These are phyloP conservation scores for Euphorbia schlechtendalii DNA, from an alignment of 441 rosid species.

Conservation along the genomic window DNA sequence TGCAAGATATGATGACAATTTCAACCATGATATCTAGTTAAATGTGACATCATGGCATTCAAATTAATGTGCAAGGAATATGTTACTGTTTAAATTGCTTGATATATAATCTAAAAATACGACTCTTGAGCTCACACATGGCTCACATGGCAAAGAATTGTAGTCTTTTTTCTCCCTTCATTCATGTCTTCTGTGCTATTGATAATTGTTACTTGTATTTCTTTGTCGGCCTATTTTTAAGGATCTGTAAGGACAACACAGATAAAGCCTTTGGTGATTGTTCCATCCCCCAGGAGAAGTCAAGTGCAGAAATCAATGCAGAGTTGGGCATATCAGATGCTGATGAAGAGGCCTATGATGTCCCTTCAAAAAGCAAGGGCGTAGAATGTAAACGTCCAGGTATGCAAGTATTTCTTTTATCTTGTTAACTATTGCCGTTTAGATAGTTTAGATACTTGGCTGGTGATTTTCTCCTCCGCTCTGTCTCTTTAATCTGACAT, in stretches of 20 bases:
- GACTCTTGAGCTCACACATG: neutral
- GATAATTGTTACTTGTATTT: neutral
- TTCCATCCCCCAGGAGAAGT: conserved; percentile 81
- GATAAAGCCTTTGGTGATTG: conserved; percentile 69
- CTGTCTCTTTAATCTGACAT: conserved; percentile 15
- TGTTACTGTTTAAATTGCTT: no score
- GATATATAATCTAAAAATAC: neutral
- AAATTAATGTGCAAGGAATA: neutral
- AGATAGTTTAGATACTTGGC: conserved; percentile 16
- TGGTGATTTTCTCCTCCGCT: conserved; percentile 7
- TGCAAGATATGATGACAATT: neutral
- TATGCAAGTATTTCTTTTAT: conserved; percentile 24
- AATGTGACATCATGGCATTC: neutral
- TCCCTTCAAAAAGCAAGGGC: conserved; percentile 37
- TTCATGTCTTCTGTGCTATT: neutral
- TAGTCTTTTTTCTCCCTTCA: neutral
- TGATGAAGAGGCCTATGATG: conserved; percentile 74
- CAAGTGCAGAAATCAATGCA: conserved; percentile 82
- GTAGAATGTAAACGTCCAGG: conserved; percentile 49
- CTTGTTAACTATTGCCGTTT: conserved; percentile 5
- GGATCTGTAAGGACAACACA: conserved; percentile 79
- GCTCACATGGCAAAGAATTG: neutral
- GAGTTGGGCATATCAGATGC: conserved; percentile 87
- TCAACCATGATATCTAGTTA: neutral
- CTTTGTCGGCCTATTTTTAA: conserved; percentile 23